A percentile compares a stretch with the other conserved stretches of the same genome.
phyloP scores from a whole-genome alignment of 108 stramenopile genomes.

The Bacterosira constricta region DNA sequence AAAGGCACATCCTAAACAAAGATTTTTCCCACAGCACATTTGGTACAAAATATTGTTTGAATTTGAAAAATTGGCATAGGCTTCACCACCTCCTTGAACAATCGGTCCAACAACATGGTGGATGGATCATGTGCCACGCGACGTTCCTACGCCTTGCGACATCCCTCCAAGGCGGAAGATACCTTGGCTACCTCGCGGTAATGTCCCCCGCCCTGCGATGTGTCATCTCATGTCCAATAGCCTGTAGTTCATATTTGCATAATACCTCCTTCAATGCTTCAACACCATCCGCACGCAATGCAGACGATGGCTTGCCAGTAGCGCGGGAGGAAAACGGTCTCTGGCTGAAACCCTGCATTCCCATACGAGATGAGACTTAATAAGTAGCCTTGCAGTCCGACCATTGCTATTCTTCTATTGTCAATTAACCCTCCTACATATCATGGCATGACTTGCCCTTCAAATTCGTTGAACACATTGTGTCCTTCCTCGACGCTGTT shows the following conservation, averaged over 20 bases:
- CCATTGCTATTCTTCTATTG: too few relatives aligned
- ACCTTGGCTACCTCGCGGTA: constrained; percentile 80
- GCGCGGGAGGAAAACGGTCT: constrained; percentile 58
- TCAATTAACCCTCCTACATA: too few relatives aligned
- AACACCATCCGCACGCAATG: constrained; percentile 65
- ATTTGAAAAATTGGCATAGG: too few relatives aligned
- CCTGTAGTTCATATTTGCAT: constrained; percentile 73
- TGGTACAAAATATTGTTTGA: too few relatives aligned
- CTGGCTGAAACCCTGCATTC: constrained; percentile 77
- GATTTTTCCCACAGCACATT: too few relatives aligned
- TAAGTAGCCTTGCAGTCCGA: too few relatives aligned
- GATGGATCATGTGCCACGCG: constrained; percentile 70
- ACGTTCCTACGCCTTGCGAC: constrained; percentile 74
- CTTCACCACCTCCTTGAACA: constrained; percentile 74
- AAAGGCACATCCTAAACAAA: too few relatives aligned
- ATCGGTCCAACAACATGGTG: constrained; percentile 71
- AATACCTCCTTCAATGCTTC: constrained; percentile 67
- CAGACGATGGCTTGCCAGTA: constrained; percentile 56
- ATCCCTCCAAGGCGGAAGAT: constrained; percentile 77
- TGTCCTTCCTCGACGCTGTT: too few relatives aligned
- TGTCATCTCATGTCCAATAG: constrained; percentile 82
- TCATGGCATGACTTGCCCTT: too few relatives aligned
- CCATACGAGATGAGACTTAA: too few relatives aligned
- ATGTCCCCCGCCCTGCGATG: constrained; percentile 76
- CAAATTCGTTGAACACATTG: too few relatives aligned